A percentile compares a stretch with the other conserved stretches of the same genome.
Conservation (phyloP, 176 grass and related monocot genomes). For the Oryza australiensis region DNA sequence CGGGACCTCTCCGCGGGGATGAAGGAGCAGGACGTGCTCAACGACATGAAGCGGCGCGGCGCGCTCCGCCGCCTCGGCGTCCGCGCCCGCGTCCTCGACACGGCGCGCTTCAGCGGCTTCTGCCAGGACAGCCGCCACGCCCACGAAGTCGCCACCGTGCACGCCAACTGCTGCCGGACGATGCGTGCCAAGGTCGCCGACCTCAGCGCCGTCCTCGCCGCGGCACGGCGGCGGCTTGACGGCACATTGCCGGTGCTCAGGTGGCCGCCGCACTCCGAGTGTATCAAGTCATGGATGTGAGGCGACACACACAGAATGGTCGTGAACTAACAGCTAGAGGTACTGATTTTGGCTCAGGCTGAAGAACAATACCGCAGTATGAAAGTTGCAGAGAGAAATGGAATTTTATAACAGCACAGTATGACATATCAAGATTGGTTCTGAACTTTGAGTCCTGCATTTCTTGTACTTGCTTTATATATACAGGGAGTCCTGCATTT, state of each 20-base stretch:
- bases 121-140: constrained; percentile 59
- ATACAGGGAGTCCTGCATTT: constrained; percentile 19
- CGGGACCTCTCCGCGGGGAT: constrained; percentile 33
- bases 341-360: neutral
- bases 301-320: neutral
- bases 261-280: constrained; percentile 43
- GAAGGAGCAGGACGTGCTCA: constrained; percentile 89
- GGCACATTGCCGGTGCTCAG: neutral
- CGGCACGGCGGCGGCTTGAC: constrained; percentile 7
- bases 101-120: constrained; percentile 70
- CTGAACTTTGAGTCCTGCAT: constrained; percentile 1
- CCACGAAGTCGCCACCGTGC: constrained; percentile 64
- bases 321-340: neutral
- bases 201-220: constrained; percentile 45
- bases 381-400: neutral
- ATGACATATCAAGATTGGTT: neutral
- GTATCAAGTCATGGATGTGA: constrained; percentile 37
- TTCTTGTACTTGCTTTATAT: too few relatives aligned
- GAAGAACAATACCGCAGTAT: neutral
- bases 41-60: constrained; percentile 49
- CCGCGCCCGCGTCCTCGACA: constrained; percentile 62
- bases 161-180: constrained; percentile 78
- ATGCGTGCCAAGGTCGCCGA: constrained; percentile 70
- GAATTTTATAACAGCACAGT: neutral
- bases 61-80: constrained; percentile 50